These are phyloP conservation scores for Eutypa lata DNA, from an alignment of 2,329 filamentous ascomycete genomes.

Conservation along the genomic window DNA sequence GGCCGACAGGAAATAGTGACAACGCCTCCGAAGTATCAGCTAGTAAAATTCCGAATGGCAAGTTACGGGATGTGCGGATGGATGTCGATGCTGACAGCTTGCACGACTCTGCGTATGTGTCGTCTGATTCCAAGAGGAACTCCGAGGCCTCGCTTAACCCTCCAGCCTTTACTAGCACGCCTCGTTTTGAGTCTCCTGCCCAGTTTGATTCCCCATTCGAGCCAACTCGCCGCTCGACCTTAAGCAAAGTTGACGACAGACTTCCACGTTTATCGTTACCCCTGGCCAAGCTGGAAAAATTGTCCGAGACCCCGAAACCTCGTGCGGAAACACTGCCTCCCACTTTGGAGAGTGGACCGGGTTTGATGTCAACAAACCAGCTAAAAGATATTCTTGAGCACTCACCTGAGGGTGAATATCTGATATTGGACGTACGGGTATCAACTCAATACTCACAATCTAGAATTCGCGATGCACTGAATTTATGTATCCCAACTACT, in stretches of 20 bases:
- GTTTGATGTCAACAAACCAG: slow-evolving; percentile 51
- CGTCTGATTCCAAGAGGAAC: slow-evolving; percentile 51
- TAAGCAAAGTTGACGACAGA: slow-evolving; percentile 46
- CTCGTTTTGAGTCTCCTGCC: slow-evolving; percentile 45
- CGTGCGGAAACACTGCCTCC: slow-evolving; percentile 54
- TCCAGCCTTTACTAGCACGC: slow-evolving; percentile 37
- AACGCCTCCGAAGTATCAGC: slow-evolving; percentile 32
- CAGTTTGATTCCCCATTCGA: slow-evolving; percentile 32
- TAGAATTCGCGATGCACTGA: slow-evolving; percentile 77
- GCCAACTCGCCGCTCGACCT: slow-evolving; percentile 24
- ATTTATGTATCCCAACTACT: slow-evolving; percentile 92
- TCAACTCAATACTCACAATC: slow-evolving; percentile 76
- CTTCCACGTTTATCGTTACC: slow-evolving; percentile 55
- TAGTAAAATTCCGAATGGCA: slow-evolving; percentile 17
- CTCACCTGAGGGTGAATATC: slow-evolving; percentile 38
- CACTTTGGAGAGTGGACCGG: slow-evolving; percentile 43
- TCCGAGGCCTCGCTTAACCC: slow-evolving; percentile 45
- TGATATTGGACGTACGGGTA: slow-evolving; percentile 84
- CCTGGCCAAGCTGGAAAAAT: slow-evolving; percentile 42
- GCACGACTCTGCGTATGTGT: slow-evolving; percentile 54
- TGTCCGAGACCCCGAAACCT: slow-evolving; percentile 25
- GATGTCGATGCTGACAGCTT: slow-evolving; percentile 44
- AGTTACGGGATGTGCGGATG: slow-evolving; percentile 27
- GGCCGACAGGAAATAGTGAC: slow-evolving; percentile 48
- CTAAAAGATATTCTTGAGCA: slow-evolving; percentile 55